A percentile compares a stretch with the other conserved stretches of the same genome.
These are phyloP conservation scores for Apiospora sp. DNA, from an alignment of 2,329 filamentous ascomycete species.

Conservation along the genomic window DNA sequence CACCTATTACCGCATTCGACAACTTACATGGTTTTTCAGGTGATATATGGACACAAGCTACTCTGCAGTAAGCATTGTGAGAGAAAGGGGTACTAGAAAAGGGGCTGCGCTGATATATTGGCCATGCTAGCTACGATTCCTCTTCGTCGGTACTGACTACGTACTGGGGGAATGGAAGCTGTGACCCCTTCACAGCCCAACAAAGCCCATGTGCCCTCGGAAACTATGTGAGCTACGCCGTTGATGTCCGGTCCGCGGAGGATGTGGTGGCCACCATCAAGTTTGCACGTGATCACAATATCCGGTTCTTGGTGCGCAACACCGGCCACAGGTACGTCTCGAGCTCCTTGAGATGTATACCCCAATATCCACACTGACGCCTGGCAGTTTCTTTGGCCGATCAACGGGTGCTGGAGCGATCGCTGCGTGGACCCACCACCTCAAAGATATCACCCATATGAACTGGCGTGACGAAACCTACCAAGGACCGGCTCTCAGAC, in stretches of 20 bases:
- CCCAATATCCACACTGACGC: slow-evolving; percentile 51
- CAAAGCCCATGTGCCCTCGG: slow-evolving; percentile 21
- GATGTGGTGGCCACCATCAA: slow-evolving; percentile 29
- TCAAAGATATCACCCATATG: slow-evolving; percentile 52
- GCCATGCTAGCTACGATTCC: neutral
- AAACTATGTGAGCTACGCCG: slow-evolving; percentile 32
- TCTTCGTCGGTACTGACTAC: slow-evolving; percentile 32
- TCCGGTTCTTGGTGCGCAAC: slow-evolving; percentile 23
- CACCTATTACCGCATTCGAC: neutral
- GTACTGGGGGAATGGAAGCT: slow-evolving; percentile 18
- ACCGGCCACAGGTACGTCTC: slow-evolving; percentile 20
- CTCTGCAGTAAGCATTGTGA: neutral
- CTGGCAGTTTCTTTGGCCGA: slow-evolving; percentile 56
- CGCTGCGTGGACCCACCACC: slow-evolving; percentile 58
- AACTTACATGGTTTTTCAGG: neutral
- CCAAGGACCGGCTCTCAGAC: slow-evolving; percentile 41
- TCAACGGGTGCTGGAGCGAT: slow-evolving; percentile 54
- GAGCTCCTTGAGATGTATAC: neutral
- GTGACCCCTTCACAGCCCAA: slow-evolving; percentile 20
- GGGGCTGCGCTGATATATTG: neutral
- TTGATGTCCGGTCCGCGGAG: slow-evolving; percentile 35
- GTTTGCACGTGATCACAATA: neutral
- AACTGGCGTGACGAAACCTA: slow-evolving; percentile 41
- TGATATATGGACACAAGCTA: neutral
- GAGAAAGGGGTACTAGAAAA: neutral